These are phyloP conservation scores for Saccharomycopsis amapae DNA, from an alignment of 805 yeast genomes.

Conservation along the genomic window DNA sequence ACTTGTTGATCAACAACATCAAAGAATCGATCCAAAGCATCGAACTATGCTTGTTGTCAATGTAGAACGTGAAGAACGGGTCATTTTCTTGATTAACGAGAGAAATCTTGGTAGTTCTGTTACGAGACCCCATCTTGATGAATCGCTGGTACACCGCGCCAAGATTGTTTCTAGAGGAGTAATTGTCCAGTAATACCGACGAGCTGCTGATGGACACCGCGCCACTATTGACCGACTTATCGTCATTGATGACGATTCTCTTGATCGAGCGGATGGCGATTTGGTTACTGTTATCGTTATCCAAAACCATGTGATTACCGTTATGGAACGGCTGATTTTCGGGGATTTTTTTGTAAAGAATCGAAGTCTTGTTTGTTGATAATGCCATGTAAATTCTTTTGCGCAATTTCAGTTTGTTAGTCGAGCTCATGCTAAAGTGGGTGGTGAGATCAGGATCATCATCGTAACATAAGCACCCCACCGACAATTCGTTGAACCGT, in stretches of 20 bases:
- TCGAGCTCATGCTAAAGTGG: background rate
- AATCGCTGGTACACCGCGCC: no score
- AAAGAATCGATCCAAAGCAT: conserved; percentile 13
- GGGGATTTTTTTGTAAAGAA: conserved; percentile 4
- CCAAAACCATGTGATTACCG: conserved; percentile 3
- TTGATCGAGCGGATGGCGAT: conserved; percentile 9
- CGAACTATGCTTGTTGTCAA: conserved; percentile 8
- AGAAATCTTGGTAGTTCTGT: conserved; percentile 5
- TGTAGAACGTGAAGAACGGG: conserved; percentile 5
- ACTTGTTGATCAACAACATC: conserved; percentile 6
- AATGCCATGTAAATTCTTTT: conserved; percentile 4
- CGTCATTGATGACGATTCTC: conserved; percentile 1
- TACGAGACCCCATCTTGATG: conserved; percentile 2
- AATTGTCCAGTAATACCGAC: no score
- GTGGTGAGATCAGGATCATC: conserved; percentile 2
- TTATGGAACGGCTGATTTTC: background rate
- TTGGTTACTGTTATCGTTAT: conserved; percentile 1
- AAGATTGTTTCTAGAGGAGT: no score
- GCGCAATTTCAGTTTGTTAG: background rate
- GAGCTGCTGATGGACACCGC: no score
- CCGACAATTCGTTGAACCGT: conserved; percentile 6
- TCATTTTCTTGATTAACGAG: background rate
- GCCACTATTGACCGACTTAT: no score
- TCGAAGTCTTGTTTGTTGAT: conserved; percentile 8
- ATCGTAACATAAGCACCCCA: conserved; percentile 8